Evolutionary conservation across 306 rosid genomes (phyloP).

Genomic region (Rubus idaeus): DNA sequence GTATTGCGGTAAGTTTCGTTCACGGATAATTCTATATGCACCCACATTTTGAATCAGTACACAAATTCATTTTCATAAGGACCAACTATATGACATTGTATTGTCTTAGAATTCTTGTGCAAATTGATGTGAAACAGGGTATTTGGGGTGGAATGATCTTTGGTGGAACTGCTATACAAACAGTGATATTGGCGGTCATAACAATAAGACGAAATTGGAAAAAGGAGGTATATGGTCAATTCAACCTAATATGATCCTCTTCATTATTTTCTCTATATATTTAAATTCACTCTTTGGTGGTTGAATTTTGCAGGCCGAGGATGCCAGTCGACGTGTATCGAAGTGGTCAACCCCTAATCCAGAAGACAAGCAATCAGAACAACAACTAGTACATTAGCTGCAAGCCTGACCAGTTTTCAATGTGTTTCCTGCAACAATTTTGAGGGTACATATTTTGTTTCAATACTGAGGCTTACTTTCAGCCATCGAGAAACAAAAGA

Average conservation of each 20-base stretch:
- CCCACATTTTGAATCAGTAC: not conserved
- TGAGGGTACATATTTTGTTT: not conserved
- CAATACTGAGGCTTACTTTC: not conserved
- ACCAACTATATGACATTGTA: too few relatives aligned
- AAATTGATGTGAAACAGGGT: conserved; percentile 41
- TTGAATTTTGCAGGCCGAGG: conserved; percentile 41
- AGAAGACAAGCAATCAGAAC: not conserved
- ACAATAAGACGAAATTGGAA: conserved; percentile 57
- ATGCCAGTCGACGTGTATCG: conserved; percentile 33
- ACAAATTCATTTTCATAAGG: not conserved
- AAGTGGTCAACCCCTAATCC: conserved; percentile 41
- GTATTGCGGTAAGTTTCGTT: conserved; percentile 4
- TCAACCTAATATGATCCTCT: not conserved
- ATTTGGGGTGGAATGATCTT: conserved; percentile 85
- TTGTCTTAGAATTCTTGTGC: not conserved
- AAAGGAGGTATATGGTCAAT: conserved; percentile 48
- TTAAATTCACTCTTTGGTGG: not conserved
- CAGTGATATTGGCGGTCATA: conserved; percentile 42
- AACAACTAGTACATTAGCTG: not conserved
- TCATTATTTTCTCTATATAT: too few relatives aligned
- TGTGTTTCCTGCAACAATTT: not conserved
- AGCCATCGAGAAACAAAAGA: not conserved
- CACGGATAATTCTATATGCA: not conserved
- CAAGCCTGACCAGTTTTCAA: not conserved
- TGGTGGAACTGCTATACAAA: conserved; percentile 70